Percentiles rank a stretch among this genome's conserved stretches.
Conservation (phyloP, 768 basidiomycete species). For the Podaxis sp. region DNA sequence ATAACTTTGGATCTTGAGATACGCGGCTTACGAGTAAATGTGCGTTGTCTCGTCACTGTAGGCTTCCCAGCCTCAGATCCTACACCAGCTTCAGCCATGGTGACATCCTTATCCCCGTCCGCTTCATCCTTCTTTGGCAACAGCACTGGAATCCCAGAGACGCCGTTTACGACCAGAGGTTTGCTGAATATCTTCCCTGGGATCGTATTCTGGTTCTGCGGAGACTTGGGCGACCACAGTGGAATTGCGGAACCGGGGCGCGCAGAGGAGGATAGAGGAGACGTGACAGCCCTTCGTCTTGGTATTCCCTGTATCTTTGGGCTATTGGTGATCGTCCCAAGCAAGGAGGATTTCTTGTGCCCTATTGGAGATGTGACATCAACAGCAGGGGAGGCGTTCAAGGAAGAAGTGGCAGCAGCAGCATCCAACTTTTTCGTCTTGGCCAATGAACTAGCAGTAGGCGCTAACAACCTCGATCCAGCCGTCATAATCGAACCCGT, state of each 20-base stretch:
- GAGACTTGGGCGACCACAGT: slow-evolving; percentile 12
- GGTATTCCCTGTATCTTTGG: slow-evolving; percentile 9
- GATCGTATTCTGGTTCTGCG: slow-evolving; percentile 18
- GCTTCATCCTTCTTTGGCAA: not conserved
- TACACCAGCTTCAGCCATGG: not conserved
- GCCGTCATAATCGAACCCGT: slow-evolving; percentile 18
- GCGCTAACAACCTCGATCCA: slow-evolving; percentile 57
- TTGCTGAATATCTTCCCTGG: slow-evolving; percentile 49
- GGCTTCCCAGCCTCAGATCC: not conserved
- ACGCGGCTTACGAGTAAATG: slow-evolving; percentile 58
- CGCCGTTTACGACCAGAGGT: slow-evolving; percentile 33
- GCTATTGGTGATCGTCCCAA: slow-evolving; percentile 37
- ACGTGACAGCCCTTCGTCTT: not conserved
- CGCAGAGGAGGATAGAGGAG: not conserved
- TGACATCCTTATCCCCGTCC: not conserved
- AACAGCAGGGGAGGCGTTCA: not conserved
- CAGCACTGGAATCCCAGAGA: slow-evolving; percentile 32
- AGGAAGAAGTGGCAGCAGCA: not conserved
- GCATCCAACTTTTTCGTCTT: slow-evolving; percentile 36
- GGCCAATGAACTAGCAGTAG: slow-evolving; percentile 76
- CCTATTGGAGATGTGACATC: not conserved
- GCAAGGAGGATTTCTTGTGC: slow-evolving; percentile 17
- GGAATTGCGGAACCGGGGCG: slow-evolving; percentile 8
- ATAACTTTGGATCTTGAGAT: slow-evolving; percentile 83
- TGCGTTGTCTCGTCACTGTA: slow-evolving; percentile 24